phyloP scores from a whole-genome alignment of 2,329 filamentous ascomycete genomes.

The Penicillium brasilianum region DNA sequence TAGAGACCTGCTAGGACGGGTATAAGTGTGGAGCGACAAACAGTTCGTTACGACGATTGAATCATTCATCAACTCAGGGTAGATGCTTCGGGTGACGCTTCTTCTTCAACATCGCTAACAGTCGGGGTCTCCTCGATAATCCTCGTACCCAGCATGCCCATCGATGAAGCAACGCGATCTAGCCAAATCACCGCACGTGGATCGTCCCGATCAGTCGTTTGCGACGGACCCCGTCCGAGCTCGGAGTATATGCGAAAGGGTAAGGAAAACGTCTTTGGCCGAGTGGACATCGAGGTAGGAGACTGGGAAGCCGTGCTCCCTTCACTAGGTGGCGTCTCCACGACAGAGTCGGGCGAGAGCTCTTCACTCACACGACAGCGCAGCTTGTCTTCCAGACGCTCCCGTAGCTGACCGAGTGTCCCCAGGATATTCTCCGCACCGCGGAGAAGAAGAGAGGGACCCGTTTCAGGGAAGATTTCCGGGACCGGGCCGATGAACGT shows the following conservation, averaged over 20 bases:
- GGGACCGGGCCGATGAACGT: constrained; percentile 34
- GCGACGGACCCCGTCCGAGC: constrained; percentile 31
- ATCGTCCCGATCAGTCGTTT: constrained; percentile 29
- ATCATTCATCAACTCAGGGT: not conserved
- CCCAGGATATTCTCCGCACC: constrained; percentile 32
- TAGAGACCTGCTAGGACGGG: constrained; percentile 6
- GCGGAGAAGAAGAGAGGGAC: constrained; percentile 32
- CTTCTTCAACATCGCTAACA: constrained; percentile 5
- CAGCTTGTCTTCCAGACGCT: constrained; percentile 24
- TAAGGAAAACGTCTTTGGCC: constrained; percentile 16
- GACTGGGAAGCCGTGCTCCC: constrained; percentile 16
- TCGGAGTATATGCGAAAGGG: constrained; percentile 37
- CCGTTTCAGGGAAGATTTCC: constrained; percentile 31
- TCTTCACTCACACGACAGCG: constrained; percentile 18
- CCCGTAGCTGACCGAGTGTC: constrained; percentile 27
- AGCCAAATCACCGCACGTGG: constrained; percentile 36
- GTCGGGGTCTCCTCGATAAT: constrained; percentile 15
- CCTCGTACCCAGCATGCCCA: constrained; percentile 38
- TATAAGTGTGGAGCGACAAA: not conserved
- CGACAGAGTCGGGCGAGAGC: constrained; percentile 20
- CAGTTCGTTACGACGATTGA: too few species aligned
- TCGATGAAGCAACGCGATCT: constrained; percentile 40
- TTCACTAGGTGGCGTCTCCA: constrained; percentile 18
- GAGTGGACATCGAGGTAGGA: not conserved
- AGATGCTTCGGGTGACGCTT: not conserved